Evolutionary conservation across 2,329 filamentous ascomycete species (phyloP).

Genomic region (Cyphellophora attinorum): DNA sequence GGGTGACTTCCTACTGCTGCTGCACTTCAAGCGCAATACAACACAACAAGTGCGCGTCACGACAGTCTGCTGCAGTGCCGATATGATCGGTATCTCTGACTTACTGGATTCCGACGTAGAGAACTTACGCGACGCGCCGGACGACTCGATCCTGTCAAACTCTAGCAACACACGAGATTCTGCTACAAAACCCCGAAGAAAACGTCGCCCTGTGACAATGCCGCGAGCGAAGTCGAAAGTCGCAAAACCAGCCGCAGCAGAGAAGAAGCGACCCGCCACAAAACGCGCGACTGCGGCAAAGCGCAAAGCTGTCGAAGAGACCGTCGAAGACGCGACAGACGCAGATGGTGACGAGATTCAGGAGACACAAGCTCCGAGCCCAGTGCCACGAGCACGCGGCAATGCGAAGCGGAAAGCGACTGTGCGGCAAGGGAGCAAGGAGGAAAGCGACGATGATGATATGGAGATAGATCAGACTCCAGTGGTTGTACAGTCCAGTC

Average conservation of each 20-base stretch:
- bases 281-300: constrained; percentile 20
- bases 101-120: constrained; percentile 39
- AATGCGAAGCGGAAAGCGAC: constrained; percentile 9
- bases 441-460: constrained; percentile 16
- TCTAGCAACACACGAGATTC: constrained; percentile 13
- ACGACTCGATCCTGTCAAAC: constrained; percentile 20
- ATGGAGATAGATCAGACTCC: constrained; percentile 11
- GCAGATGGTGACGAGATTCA: constrained; percentile 21
- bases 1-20: too few relatives aligned
- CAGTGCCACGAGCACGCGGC: constrained; percentile 4
- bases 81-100: constrained; percentile 30
- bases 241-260: constrained; percentile 25
- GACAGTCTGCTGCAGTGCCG: neutral
- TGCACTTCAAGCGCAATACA: too few relatives aligned
- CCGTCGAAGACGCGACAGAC: constrained; percentile 27
- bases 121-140: constrained; percentile 25
- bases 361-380: constrained; percentile 19
- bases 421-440: constrained; percentile 23
- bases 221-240: constrained; percentile 28
- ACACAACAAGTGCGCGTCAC: too few relatives aligned
- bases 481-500: constrained; percentile 8
- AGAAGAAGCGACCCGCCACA: constrained; percentile 37
- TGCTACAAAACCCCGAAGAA: constrained; percentile 14
- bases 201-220: constrained; percentile 19
- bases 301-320: constrained; percentile 29